phyloP scores from a whole-genome alignment of 1,284 basidiomycete genomes.

The Fereydounia khargensis region DNA sequence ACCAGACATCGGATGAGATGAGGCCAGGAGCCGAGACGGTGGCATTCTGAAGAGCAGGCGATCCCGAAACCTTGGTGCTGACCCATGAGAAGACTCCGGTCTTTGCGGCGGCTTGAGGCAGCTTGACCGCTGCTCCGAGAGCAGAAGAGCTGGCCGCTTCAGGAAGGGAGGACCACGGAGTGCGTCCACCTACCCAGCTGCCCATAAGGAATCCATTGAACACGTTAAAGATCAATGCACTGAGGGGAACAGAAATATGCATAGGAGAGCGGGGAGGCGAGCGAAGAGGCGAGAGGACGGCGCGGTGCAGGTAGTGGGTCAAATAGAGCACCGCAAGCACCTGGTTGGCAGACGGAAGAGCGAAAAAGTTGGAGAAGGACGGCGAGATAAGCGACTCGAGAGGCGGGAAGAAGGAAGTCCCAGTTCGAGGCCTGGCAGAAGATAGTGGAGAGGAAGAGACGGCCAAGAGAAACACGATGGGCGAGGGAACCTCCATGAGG shows the following conservation, averaged over 20 bases:
- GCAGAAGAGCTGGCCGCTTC: conserved; percentile 53
- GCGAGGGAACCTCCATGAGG: conserved; percentile 78
- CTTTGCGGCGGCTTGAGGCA: background rate
- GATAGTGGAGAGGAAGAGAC: conserved; percentile 60
- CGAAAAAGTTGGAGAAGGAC: conserved; percentile 39
- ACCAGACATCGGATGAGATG: conserved; percentile 47
- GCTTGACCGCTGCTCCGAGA: conserved; percentile 24
- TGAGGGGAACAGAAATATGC: conserved; percentile 68
- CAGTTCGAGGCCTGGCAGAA: conserved; percentile 32
- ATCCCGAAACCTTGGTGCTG: conserved; percentile 3
- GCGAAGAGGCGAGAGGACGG: conserved; percentile 75
- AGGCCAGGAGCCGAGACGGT: conserved; percentile 18
- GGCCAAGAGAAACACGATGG: conserved; percentile 62
- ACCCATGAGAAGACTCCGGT: conserved; percentile 1
- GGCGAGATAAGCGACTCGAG: conserved; percentile 44
- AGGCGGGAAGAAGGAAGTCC: conserved; percentile 4
- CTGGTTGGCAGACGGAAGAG: conserved; percentile 61
- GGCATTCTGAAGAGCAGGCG: conserved; percentile 5
- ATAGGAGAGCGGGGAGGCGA: conserved; percentile 76
- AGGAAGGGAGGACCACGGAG: conserved; percentile 31
- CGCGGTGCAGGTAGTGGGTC: conserved; percentile 78
- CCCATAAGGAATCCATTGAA: conserved; percentile 73
- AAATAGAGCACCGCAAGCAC: conserved; percentile 68
- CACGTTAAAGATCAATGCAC: conserved; percentile 69
- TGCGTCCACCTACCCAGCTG: conserved; percentile 60